phyloP scores from a whole-genome alignment of 768 basidiomycete species.

The Amanita polypyramis region DNA sequence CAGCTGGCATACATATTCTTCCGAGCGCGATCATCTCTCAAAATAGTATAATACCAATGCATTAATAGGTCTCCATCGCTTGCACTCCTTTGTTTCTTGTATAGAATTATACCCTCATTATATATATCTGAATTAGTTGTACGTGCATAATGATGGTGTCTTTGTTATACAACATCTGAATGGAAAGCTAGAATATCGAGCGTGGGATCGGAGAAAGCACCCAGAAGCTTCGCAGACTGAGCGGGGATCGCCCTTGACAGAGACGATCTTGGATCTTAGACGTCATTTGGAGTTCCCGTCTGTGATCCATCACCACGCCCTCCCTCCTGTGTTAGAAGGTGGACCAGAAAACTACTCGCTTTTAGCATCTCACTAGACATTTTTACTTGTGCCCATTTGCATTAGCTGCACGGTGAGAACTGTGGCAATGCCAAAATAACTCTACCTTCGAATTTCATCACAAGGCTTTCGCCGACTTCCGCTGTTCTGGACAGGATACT shows the following conservation, averaged over 20 bases:
- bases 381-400: not conserved
- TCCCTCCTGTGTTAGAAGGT: not conserved
- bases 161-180: constrained; percentile 4
- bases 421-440: constrained; percentile 1
- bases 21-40: constrained; percentile 53
- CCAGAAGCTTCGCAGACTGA: constrained; percentile 13
- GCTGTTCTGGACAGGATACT: not conserved
- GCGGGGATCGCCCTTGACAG: not conserved
- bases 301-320: not conserved
- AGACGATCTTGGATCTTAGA: constrained; percentile 2
- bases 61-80: constrained; percentile 4
- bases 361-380: constrained; percentile 3
- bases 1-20: constrained; percentile 55
- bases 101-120: constrained; percentile 8
- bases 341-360: not conserved
- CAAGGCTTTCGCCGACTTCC: not conserved
- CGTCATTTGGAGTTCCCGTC: constrained; percentile 1
- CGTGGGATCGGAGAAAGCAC: constrained; percentile 13
- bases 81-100: constrained; percentile 1
- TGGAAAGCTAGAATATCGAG: constrained; percentile 16
- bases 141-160: constrained; percentile 10
- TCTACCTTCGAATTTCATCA: not conserved
- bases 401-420: constrained; percentile 1
- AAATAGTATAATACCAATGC: constrained; percentile 28
- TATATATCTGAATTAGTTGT: constrained; percentile 1